phyloP scores from a whole-genome alignment of 441 rosid genomes.

The Biscutella laevigata region DNA sequence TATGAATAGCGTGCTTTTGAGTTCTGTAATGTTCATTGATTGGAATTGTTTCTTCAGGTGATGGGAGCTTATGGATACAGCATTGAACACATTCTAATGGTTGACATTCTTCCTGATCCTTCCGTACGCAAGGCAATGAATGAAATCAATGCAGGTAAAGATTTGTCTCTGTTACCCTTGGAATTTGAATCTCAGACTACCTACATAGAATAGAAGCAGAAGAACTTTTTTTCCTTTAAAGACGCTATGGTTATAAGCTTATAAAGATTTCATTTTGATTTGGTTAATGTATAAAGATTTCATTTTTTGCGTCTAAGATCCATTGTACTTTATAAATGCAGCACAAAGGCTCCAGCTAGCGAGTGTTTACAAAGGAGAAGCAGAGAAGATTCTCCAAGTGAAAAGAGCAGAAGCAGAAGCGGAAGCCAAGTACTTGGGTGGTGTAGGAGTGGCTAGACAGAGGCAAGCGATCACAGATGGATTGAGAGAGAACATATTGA shows the following conservation, averaged over 20 bases:
- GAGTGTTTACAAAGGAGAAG: conserved; percentile 95
- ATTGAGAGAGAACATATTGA: conserved; percentile 82
- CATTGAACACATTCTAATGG: conserved; percentile 95
- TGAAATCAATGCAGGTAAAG: conserved; percentile 93
- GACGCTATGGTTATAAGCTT: no score
- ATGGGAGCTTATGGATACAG: conserved; percentile 89
- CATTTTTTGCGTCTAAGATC: background rate
- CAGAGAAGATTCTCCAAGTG: conserved; percentile 77
- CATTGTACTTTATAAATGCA: conserved; percentile 18
- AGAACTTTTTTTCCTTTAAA: no score
- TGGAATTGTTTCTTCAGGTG: conserved; percentile 40
- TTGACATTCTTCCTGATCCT: conserved; percentile 81
- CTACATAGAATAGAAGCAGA: no score
- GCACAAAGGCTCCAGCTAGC: conserved; percentile 98
- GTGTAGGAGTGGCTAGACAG: conserved; percentile 93
- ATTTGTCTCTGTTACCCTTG: background rate
- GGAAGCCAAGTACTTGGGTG: conserved; percentile 88
- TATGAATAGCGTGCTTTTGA: background rate
- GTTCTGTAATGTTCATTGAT: conserved; percentile 3
- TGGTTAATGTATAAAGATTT: no score
- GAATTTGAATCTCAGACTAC: background rate
- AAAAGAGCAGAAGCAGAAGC: conserved; percentile 95
- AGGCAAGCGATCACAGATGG: conserved; percentile 97
- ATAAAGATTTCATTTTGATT: no score
- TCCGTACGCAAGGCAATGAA: conserved; percentile 97